Evolutionary conservation across 2,329 filamentous ascomycete genomes (phyloP).

Genomic region (Westerdykella aurantiaca): DNA sequence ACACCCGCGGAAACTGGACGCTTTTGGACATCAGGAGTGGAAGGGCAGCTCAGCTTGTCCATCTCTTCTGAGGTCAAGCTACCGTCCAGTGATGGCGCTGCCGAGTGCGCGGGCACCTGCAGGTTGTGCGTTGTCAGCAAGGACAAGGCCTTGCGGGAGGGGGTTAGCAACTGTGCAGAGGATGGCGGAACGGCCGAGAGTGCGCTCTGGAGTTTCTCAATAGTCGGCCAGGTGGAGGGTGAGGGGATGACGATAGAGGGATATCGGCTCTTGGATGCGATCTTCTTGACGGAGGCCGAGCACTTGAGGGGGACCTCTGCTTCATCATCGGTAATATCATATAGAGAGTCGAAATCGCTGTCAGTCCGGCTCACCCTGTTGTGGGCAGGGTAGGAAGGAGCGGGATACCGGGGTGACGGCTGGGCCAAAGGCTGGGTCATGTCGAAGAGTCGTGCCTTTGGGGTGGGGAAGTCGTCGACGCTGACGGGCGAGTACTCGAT

Average conservation of each 20-base stretch:
- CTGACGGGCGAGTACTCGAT: slow-evolving; percentile 40
- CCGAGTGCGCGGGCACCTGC: slow-evolving; percentile 66
- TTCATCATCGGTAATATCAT: slow-evolving; percentile 78
- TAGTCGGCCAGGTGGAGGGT: slow-evolving; percentile 51
- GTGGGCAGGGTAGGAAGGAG: slow-evolving; percentile 48
- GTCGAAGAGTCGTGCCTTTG: slow-evolving; percentile 60
- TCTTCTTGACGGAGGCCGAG: slow-evolving; percentile 47
- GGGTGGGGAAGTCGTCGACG: slow-evolving; percentile 62
- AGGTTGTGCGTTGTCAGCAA: slow-evolving; percentile 57
- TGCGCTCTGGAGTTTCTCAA: slow-evolving; percentile 48
- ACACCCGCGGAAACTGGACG: slow-evolving; percentile 42
- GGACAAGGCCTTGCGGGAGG: slow-evolving; percentile 69
- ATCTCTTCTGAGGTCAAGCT: slow-evolving; percentile 85
- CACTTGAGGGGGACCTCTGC: slow-evolving; percentile 49
- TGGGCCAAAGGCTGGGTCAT: slow-evolving; percentile 45
- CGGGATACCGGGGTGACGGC: slow-evolving; percentile 47
- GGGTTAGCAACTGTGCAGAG: slow-evolving; percentile 56
- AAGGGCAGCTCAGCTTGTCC: slow-evolving; percentile 73
- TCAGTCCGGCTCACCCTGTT: slow-evolving; percentile 61
- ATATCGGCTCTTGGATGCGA: slow-evolving; percentile 45
- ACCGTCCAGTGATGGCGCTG: slow-evolving; percentile 83
- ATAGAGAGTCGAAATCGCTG: slow-evolving; percentile 79
- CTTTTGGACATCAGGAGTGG: slow-evolving; percentile 61
- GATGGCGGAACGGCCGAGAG: slow-evolving; percentile 51
- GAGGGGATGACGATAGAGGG: slow-evolving; percentile 57